Evolutionary conservation across 1,284 basidiomycete species (phyloP).

Genomic region (Leccinum huronense): DNA sequence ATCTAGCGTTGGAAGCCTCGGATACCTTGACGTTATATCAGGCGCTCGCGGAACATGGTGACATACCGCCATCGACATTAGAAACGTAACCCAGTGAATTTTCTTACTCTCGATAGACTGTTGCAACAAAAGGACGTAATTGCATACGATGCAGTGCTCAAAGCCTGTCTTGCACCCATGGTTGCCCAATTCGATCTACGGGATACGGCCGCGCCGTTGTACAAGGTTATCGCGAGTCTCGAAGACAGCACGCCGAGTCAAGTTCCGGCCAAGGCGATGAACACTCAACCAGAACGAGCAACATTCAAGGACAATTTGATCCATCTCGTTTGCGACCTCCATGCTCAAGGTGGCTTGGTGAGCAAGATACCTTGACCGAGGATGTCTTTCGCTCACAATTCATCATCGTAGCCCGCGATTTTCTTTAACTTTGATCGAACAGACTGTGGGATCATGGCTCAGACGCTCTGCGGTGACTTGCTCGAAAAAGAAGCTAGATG

Average conservation of each 20-base stretch:
- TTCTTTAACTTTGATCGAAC: slow-evolving; percentile 64
- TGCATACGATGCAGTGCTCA: slow-evolving; percentile 54
- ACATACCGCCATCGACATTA: slow-evolving; percentile 30
- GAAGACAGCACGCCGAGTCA: slow-evolving; percentile 38
- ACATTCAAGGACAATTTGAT: slow-evolving; percentile 46
- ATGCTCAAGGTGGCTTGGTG: slow-evolving; percentile 50
- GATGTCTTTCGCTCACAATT: not conserved
- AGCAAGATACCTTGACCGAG: slow-evolving; percentile 20
- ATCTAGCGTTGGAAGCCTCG: slow-evolving; percentile 57
- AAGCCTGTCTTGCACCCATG: slow-evolving; percentile 42
- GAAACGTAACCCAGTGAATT: slow-evolving; percentile 41
- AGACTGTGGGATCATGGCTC: slow-evolving; percentile 54
- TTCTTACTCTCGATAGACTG: slow-evolving; percentile 43
- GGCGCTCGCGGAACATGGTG: slow-evolving; percentile 36
- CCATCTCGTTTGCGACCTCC: slow-evolving; percentile 53
- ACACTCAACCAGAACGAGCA: slow-evolving; percentile 32
- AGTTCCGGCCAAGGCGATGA: slow-evolving; percentile 26
- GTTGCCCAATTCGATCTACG: slow-evolving; percentile 40
- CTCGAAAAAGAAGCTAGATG: slow-evolving; percentile 47
- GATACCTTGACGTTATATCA: slow-evolving; percentile 55
- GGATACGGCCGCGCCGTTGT: slow-evolving; percentile 37
- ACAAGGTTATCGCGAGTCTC: slow-evolving; percentile 43
- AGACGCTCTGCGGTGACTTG: slow-evolving; percentile 39
- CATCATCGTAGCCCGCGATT: slow-evolving; percentile 52
- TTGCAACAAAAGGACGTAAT: slow-evolving; percentile 60